Evolutionary conservation across 2,329 filamentous ascomycete genomes (phyloP), one percentile per base, ranked within the genome.

Genomic region (Alternaria postmessia): DNA sequence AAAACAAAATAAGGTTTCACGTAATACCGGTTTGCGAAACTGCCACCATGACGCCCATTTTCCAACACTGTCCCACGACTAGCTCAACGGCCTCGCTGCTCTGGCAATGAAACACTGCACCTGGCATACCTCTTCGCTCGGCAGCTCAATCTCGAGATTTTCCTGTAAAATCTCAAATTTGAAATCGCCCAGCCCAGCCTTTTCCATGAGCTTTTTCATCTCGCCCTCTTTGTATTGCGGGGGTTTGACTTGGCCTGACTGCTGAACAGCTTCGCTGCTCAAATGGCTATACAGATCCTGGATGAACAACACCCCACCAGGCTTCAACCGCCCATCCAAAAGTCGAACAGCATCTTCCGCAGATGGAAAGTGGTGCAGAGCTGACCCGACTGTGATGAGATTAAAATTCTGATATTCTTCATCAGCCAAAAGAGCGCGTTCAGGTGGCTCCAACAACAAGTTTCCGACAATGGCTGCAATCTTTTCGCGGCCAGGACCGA

Each of bases 231-330:
- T 26, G 24, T 26, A 26, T 26, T 26, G 24, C 0, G 24, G 6
- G 24, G 6, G 24, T 7, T 26, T 26, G 24, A 26, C 24, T 7
- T 26, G 24, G 24, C 24, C n/a, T 28, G 14, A 9, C 22, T 42
- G 30, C 11, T 30, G 30, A 26, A 39, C 42, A 22, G 28, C 44
- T 32, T 47, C 28, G 28, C 28, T 47, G 14, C 12, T 30, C 28
- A 47, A 28, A 1, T 22, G 18, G n/a, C 28, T 32, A 30, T 51
- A 26, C 51, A 55, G 5, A 49, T 62, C 58, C 24, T 60, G 55
- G 7, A 60, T 14, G 41, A 41, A 49, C 14, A 62, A 30, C n/a
- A 57, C 44, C 16, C 63, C 61, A n/a, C 55, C 49, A 7, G 43
- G 26, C 30, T 48, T 42, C 46, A 60, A 38, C 6, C 51, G 36